These are phyloP conservation scores for Talaromyces sp. DNA, from an alignment of 2,329 filamentous ascomycete species.

Conservation along the genomic window DNA sequence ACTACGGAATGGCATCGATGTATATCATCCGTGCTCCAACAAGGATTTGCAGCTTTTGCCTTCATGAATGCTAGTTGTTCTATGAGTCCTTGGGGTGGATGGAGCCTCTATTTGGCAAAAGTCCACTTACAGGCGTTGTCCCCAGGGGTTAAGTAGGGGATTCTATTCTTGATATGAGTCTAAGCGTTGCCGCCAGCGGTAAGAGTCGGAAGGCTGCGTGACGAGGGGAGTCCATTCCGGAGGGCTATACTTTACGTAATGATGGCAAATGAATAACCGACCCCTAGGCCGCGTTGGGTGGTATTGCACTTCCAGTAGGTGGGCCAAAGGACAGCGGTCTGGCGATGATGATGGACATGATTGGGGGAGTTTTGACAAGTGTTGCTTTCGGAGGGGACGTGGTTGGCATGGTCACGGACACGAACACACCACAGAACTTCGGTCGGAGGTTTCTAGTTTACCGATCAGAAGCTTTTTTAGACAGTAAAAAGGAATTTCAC, in stretches of 20 bases:
- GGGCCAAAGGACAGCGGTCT: constrained; percentile 77
- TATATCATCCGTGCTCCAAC: constrained; percentile 76
- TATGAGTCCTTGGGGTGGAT: constrained; percentile 68
- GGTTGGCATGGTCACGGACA: neutral
- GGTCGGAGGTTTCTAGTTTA: neutral
- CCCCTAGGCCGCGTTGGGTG: constrained; percentile 66
- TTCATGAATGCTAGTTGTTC: constrained; percentile 72
- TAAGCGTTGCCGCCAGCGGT: constrained; percentile 45
- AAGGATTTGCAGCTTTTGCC: constrained; percentile 66
- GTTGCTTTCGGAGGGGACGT: constrained; percentile 77
- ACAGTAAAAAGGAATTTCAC: neutral
- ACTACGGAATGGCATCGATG: constrained; percentile 83
- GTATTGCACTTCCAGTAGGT: constrained; percentile 82
- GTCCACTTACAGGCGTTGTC: constrained; percentile 71
- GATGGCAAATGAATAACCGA: constrained; percentile 68
- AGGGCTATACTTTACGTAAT: constrained; percentile 70
- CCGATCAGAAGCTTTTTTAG: neutral
- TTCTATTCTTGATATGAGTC: constrained; percentile 56
- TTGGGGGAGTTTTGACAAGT: constrained; percentile 71
- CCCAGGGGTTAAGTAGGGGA: constrained; percentile 57
- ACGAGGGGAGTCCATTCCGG: constrained; percentile 44
- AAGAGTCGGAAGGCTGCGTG: constrained; percentile 48
- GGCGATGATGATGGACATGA: constrained; percentile 85
- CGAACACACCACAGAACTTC: neutral
- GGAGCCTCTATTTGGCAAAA: constrained; percentile 69